Base-by-base conservation (phyloP, 306 rosid species). In the Acacia melanoxylon region DNA sequence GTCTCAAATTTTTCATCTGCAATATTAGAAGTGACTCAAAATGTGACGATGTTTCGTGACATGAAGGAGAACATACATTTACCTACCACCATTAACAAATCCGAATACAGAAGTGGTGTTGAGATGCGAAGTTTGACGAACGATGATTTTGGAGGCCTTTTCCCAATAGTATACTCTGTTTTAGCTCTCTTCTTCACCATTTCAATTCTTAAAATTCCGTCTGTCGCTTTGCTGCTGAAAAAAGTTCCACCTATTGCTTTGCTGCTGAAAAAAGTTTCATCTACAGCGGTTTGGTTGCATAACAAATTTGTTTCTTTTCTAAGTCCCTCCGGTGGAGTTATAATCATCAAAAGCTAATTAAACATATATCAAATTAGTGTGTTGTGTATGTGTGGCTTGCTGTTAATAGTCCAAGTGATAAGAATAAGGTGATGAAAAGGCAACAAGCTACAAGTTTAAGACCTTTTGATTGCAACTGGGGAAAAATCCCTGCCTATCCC, bases 1-100 rank as follows among this genome's bases (percentile, higher is more conserved):
- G 88, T 88, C 3, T 61, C 89, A 17, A 37, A 74, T 68, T 37
- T 88, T 37, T 88, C 89, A 13, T 49, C 78, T 49, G 89, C 87
- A 83, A 88, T 85, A 48, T 75, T 85, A 76, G 68, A 83, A 8
- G 80, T 85, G 14, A 85, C 85, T 31, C 69, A 85, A 81, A 78
- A 83, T 24, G 59, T 66, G 37, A 8, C 0, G 0, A 44, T 31
- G 16, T 67, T 82, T 76, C 29, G 27, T n/a, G 35, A 6, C 10
- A 51, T 85, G 45, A 25, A 24, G 68, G 25, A 12, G 8, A 59
- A 3, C 5, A n/a, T 2, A n/a, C 3, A 5, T 1, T 22, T 58
- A 58, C 14, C 31, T 0, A 2, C 0, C 31, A 58, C 65, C 6
- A 0, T 58, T 58, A 6, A 58, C 15, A n/a, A 1, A 22, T 58